phyloP scores from a whole-genome alignment of 1,284 basidiomycete genomes.

The Irpex sp. region DNA sequence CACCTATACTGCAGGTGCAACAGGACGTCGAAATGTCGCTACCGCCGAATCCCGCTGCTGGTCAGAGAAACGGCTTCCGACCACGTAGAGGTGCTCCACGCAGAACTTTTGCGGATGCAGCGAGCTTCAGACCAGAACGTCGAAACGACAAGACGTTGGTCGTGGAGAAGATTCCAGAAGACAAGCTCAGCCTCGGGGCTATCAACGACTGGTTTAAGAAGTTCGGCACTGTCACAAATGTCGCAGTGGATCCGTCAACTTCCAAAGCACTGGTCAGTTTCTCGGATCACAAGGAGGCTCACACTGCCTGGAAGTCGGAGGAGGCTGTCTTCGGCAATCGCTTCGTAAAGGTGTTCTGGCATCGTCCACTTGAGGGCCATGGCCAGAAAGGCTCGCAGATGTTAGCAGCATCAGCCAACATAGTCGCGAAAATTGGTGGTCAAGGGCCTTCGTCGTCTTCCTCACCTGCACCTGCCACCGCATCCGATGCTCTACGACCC shows the following conservation, averaged over 20 bases:
- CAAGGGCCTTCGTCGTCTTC: conserved; percentile 23
- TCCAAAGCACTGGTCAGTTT: conserved; percentile 88
- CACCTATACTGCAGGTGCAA: neutral
- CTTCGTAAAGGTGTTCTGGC: conserved; percentile 95
- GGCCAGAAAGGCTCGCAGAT: conserved; percentile 72
- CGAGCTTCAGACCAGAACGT: conserved; percentile 60
- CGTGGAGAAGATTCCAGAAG: conserved; percentile 90
- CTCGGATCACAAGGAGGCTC: conserved; percentile 81
- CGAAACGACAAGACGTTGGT: conserved; percentile 84
- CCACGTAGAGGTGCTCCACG: conserved; percentile 36
- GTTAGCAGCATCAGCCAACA: conserved; percentile 72
- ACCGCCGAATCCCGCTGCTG: conserved; percentile 13
- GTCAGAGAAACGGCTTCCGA: conserved; percentile 27
- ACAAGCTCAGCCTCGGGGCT: conserved; percentile 73
- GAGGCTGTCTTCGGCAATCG: conserved; percentile 93
- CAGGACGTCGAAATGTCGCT: conserved; percentile 12
- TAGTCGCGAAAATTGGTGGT: conserved; percentile 60
- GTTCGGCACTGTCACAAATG: conserved; percentile 92
- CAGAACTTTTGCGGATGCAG: conserved; percentile 57
- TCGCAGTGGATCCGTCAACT: conserved; percentile 77
- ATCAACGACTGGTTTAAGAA: conserved; percentile 90
- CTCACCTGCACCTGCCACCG: conserved; percentile 13
- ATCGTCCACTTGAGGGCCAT: conserved; percentile 85
- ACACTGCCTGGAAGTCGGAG: conserved; percentile 87
- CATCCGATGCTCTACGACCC: conserved; percentile 9